Evolutionary conservation across 495 filamentous ascomycete genomes (phyloP).

Genomic region (Tricharina praecox): DNA sequence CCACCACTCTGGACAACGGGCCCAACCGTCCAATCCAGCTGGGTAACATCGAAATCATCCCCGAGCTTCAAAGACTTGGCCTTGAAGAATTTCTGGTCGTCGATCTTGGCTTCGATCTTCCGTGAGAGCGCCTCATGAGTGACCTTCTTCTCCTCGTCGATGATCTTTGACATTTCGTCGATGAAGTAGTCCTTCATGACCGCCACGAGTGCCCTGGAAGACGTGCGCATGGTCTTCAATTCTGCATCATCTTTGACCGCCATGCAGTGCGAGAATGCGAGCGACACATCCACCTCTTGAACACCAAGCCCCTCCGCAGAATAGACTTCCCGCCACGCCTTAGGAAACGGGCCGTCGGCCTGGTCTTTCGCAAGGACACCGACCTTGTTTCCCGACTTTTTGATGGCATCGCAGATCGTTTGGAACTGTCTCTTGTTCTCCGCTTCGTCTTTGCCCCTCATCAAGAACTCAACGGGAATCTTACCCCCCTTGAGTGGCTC

Average conservation of each 20-base stretch:
- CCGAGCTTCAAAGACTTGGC: conserved; percentile 64
- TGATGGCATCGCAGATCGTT: conserved; percentile 69
- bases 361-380: conserved; percentile 70
- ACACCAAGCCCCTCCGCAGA: conserved; percentile 59
- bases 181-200: conserved; percentile 88
- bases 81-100: conserved; percentile 83
- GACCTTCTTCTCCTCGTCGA: conserved; percentile 92
- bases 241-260: conserved; percentile 95
- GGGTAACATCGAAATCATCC: conserved; percentile 67
- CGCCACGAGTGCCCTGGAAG: conserved; percentile 79
- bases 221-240: conserved; percentile 80
- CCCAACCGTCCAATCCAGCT: conserved; percentile 84
- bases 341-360: conserved; percentile 74
- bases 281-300: conserved; percentile 74
- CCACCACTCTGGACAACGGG: conserved; percentile 93
- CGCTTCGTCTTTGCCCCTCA: conserved; percentile 75
- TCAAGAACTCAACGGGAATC: conserved; percentile 71
- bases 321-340: conserved; percentile 82
- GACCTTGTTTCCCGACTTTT: conserved; percentile 73
- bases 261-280: conserved; percentile 64
- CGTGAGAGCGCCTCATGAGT: conserved; percentile 67
- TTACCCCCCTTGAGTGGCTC: conserved; percentile 85
- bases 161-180: conserved; percentile 87
- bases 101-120: conserved; percentile 77
- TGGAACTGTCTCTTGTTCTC: conserved; percentile 75